Evolutionary conservation across 805 yeast species (phyloP).

Genomic region (Metschnikowia noctiluminum): DNA sequence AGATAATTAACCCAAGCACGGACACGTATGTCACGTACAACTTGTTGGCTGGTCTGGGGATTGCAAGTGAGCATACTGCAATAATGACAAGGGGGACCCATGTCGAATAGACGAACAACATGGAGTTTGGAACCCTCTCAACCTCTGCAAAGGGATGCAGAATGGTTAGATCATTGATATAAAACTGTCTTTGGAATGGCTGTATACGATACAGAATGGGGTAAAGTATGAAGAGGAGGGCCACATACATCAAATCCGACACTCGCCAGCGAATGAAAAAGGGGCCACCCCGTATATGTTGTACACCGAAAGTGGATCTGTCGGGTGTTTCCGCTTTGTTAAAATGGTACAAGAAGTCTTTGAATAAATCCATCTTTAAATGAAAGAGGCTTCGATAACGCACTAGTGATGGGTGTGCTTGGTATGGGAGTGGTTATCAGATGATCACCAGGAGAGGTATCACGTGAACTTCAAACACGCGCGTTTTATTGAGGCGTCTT

Average conservation of each 20-base stretch:
- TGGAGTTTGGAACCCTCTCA: slow-evolving; percentile 64
- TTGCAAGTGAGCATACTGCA: slow-evolving; percentile 29
- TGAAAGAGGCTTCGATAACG: neutral
- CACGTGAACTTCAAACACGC: no score
- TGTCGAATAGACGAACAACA: slow-evolving; percentile 52
- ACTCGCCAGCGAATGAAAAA: slow-evolving; percentile 15
- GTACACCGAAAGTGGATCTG: slow-evolving; percentile 24
- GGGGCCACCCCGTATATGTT: slow-evolving; percentile 9
- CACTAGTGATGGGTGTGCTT: no score
- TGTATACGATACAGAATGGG: slow-evolving; percentile 21
- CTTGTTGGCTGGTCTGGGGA: slow-evolving; percentile 52
- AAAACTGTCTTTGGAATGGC: slow-evolving; percentile 81
- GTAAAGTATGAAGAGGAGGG: slow-evolving; percentile 22
- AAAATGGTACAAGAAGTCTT: neutral
- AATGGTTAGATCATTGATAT: slow-evolving; percentile 68
- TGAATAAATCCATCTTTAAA: neutral
- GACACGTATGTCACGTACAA: slow-evolving; percentile 61
- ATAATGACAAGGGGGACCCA: slow-evolving; percentile 48
- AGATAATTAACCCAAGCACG: slow-evolving; percentile 59
- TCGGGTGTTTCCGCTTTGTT: slow-evolving; percentile 13
- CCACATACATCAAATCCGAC: slow-evolving; percentile 22
- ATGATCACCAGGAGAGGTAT: no score
- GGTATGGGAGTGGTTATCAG: no score
- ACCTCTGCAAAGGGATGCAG: slow-evolving; percentile 76
- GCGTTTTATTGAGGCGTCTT: no score